Evolutionary conservation across 176 grass and related monocot species (phyloP).

Genomic region (Rhipidocladum racemiflorum): DNA sequence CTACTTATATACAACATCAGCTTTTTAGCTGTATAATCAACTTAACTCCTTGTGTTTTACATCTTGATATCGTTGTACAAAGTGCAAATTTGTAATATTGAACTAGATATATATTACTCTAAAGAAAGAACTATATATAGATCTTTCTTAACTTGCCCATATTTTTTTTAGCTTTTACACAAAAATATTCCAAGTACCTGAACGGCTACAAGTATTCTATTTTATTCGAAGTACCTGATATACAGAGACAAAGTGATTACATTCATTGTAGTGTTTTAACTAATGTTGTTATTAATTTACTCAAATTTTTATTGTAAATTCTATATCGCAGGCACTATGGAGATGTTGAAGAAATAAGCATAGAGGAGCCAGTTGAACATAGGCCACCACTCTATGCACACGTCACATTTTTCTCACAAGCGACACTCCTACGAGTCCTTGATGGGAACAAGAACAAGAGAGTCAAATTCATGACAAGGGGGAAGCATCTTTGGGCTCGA

Average conservation of each 20-base stretch:
- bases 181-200: not conserved
- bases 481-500: constrained; percentile 65
- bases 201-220: not conserved
- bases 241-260: not conserved
- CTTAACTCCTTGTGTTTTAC: not conserved
- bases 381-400: constrained; percentile 56
- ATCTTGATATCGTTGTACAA: not conserved
- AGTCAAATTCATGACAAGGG: constrained; percentile 48
- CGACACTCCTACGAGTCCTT: constrained; percentile 36
- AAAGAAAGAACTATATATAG: too few relatives aligned
- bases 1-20: not conserved
- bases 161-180: not conserved
- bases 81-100: too few relatives aligned
- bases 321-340: constrained; percentile 29
- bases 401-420: constrained; percentile 44
- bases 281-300: not conserved
- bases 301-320: constrained; percentile 8
- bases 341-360: constrained; percentile 42
- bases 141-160: not conserved
- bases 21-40: too few relatives aligned
- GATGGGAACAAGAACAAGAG: constrained; percentile 20
- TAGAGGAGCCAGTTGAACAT: constrained; percentile 36
- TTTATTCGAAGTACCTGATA: not conserved
- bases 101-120: too few relatives aligned
- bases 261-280: not conserved